Conservation (phyloP, 176 grass and related monocot species). For the Saccharum officinarum region DNA sequence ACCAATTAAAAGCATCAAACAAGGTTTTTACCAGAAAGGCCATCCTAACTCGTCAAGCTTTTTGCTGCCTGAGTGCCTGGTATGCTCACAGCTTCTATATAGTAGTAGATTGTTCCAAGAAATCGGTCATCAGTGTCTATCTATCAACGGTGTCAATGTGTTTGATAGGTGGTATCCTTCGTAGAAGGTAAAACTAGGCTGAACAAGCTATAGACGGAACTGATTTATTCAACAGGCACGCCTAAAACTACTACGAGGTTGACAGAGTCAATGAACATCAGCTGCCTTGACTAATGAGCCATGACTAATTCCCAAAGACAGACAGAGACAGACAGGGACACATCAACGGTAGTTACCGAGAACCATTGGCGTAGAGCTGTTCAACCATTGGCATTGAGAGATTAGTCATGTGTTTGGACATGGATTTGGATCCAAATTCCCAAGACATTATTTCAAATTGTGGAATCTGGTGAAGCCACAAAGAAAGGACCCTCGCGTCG, state of each 20-base stretch:
- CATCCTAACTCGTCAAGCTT: neutral
- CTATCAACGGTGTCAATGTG: neutral
- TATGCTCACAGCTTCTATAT: neutral
- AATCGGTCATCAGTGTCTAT: neutral
- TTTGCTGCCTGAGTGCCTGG: neutral
- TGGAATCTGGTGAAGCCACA: neutral
- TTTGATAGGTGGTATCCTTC: neutral
- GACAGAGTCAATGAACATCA: neutral
- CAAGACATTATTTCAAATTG: neutral
- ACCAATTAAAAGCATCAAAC: neutral
- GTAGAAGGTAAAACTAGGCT: neutral
- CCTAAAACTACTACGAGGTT: neutral
- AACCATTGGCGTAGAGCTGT: neutral
- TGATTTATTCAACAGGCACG: neutral
- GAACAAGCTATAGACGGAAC: neutral
- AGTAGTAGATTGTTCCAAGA: neutral
- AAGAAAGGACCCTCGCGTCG: neutral
- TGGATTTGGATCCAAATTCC: neutral
- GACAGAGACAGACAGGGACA: neutral
- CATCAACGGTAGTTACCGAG: neutral
- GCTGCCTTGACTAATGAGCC: neutral
- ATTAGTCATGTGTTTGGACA: neutral
- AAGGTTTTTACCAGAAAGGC: neutral
- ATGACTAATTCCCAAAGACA: neutral
- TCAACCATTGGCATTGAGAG: neutral